A percentile compares a stretch with the other conserved stretches of the same genome.
phyloP scores from a whole-genome alignment of 1,284 basidiomycete species.

The Takashimella koratensis region DNA sequence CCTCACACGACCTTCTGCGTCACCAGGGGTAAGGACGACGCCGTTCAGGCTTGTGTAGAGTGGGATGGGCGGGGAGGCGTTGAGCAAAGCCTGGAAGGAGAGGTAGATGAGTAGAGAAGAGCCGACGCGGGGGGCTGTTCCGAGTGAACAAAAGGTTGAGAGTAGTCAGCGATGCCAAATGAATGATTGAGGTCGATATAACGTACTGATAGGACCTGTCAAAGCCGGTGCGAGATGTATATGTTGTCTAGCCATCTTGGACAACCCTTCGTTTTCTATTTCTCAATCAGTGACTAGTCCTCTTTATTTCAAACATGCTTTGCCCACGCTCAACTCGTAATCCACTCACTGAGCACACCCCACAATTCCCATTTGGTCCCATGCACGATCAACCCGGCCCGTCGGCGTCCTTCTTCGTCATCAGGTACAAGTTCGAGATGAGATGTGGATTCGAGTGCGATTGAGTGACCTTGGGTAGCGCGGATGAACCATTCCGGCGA shows the following conservation, averaged over 20 bases:
- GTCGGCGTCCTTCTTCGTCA: conserved; percentile 30
- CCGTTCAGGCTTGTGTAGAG: conserved; percentile 45
- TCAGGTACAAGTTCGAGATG: conserved; percentile 35
- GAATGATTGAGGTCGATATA: background rate
- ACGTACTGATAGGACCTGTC: conserved; percentile 11
- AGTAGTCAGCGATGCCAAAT: background rate
- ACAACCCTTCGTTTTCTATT: conserved; percentile 39
- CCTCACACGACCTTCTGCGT: conserved; percentile 29
- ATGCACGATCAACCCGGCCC: conserved; percentile 43
- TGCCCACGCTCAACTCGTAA: no score
- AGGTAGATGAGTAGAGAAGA: conserved; percentile 48
- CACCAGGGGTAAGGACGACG: conserved; percentile 47
- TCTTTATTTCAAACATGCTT: no score
- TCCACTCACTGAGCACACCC: conserved; percentile 42
- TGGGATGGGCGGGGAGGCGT: conserved; percentile 28
- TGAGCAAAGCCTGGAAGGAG: conserved; percentile 33
- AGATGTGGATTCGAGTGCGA: conserved; percentile 65
- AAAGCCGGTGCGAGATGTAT: conserved; percentile 48
- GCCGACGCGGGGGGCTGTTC: conserved; percentile 36
- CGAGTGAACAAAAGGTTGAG: conserved; percentile 9
- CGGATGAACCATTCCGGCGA: conserved; percentile 72
- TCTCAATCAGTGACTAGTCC: background rate
- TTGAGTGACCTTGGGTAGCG: conserved; percentile 90
- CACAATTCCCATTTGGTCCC: conserved; percentile 46
- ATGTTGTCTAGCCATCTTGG: conserved; percentile 46